Percentiles rank a stretch among this genome's conserved stretches.
Conservation (phyloP, 257 asterid genomes). For the Nyctanthes arbortristis region DNA sequence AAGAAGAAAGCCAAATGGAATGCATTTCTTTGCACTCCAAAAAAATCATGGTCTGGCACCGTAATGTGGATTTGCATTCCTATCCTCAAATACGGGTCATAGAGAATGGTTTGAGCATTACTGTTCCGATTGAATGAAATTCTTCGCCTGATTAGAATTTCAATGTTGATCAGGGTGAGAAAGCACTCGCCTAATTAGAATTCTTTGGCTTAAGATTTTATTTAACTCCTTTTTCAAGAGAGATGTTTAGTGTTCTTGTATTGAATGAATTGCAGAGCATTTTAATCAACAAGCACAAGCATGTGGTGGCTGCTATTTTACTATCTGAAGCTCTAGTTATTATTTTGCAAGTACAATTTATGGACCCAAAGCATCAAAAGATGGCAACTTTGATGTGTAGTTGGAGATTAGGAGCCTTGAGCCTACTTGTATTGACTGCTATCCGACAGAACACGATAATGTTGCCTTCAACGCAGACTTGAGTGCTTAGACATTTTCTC, state of each 20-base stretch:
- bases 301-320: background rate
- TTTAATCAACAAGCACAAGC: constrained; percentile 3
- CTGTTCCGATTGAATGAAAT: constrained; percentile 33
- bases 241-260: background rate
- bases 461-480: too few species aligned
- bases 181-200: background rate
- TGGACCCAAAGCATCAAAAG: background rate
- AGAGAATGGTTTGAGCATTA: constrained; percentile 26
- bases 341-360: background rate
- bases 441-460: background rate
- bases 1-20: constrained; percentile 88
- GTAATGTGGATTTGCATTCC: constrained; percentile 29
- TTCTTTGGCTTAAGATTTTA: background rate
- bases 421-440: constrained; percentile 5
- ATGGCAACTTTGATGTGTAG: constrained; percentile 24
- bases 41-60: constrained; percentile 64
- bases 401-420: too few species aligned
- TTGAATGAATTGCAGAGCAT: constrained; percentile 11
- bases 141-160: background rate
- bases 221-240: background rate
- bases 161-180: constrained; percentile 19
- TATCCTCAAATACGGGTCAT: constrained; percentile 33
- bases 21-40: constrained; percentile 53
- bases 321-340: background rate
- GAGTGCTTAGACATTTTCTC: too few species aligned